Conservation (phyloP, 192 early-diverging fungal genomes). For the Podila epigama region DNA sequence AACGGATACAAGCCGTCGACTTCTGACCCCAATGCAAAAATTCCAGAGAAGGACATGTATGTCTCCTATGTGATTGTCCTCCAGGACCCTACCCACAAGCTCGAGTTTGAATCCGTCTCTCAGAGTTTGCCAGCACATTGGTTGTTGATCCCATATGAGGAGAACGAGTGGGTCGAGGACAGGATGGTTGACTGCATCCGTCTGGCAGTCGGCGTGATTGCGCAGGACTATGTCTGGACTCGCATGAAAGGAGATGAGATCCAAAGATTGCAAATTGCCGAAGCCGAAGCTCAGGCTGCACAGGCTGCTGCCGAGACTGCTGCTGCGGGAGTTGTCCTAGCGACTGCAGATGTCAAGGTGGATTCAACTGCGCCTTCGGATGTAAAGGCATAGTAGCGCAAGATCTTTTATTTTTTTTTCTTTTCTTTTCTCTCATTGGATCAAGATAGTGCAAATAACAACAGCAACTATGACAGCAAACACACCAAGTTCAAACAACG, state of each 20-base stretch:
- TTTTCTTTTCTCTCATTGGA: too few species aligned
- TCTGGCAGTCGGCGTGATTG: slow-evolving; percentile 56
- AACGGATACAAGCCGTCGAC: slow-evolving; percentile 29
- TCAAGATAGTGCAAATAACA: too few species aligned
- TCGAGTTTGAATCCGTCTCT: slow-evolving; percentile 60
- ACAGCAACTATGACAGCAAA: too few species aligned
- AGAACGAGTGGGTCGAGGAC: slow-evolving; percentile 72
- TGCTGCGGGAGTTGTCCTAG: neutral
- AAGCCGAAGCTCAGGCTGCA: slow-evolving; percentile 28
- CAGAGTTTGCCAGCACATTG: slow-evolving; percentile 62
- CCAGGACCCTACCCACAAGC: slow-evolving; percentile 59
- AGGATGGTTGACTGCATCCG: slow-evolving; percentile 60
- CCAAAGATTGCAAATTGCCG: slow-evolving; percentile 33
- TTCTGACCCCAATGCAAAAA: slow-evolving; percentile 9
- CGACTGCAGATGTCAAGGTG: neutral
- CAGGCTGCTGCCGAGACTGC: neutral
- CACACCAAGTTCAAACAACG: too few species aligned
- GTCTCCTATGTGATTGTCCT: slow-evolving; percentile 55
- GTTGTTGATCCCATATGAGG: slow-evolving; percentile 67
- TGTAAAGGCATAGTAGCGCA: too few species aligned
- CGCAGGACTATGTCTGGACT: slow-evolving; percentile 72
- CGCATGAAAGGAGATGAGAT: slow-evolving; percentile 61
- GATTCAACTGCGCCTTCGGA: too few species aligned
- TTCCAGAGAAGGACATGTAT: slow-evolving; percentile 37
- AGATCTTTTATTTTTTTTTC: too few species aligned